Percentiles rank a stretch among this genome's conserved stretches.
phyloP scores from a whole-genome alignment of 2,329 filamentous ascomycete genomes.

The Pseudogymnoascus sp. region DNA sequence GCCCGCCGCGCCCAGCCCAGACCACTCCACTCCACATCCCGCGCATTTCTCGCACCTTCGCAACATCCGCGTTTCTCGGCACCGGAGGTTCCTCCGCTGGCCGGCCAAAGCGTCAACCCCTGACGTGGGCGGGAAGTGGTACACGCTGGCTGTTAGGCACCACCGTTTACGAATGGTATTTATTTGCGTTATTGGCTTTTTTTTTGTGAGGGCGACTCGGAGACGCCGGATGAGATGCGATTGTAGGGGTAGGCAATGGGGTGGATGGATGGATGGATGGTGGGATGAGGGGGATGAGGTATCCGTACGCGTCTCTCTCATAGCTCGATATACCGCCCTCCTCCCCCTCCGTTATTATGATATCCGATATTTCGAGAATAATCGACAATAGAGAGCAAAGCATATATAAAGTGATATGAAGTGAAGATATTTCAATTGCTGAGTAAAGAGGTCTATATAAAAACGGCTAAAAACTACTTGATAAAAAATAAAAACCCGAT shows the following conservation, averaged over 20 bases:
- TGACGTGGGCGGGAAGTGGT: too few relatives aligned
- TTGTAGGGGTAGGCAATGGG: too few relatives aligned
- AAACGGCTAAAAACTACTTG: not conserved
- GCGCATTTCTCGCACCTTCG: too few relatives aligned
- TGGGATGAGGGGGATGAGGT: not conserved
- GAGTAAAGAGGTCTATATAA: not conserved
- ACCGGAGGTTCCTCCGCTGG: too few relatives aligned
- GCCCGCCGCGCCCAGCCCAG: too few relatives aligned
- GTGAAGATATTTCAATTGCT: not conserved
- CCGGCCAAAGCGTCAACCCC: too few relatives aligned
- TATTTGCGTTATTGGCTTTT: not conserved
- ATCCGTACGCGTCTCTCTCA: not conserved
- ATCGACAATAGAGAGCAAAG: too few relatives aligned
- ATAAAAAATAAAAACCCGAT: not conserved
- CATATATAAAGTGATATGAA: not conserved
- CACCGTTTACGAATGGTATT: not conserved
- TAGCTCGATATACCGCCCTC: not conserved
- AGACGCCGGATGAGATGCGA: not conserved
- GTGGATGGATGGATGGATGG: too few relatives aligned
- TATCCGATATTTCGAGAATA: not conserved
- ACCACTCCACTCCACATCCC: too few relatives aligned
- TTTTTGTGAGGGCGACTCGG: not conserved
- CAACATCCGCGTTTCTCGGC: too few relatives aligned
- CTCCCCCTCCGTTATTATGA: not conserved
- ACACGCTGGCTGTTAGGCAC: too few relatives aligned